Evolutionary conservation across 441 rosid genomes (phyloP).

Genomic region (Gossypium davidsonii): DNA sequence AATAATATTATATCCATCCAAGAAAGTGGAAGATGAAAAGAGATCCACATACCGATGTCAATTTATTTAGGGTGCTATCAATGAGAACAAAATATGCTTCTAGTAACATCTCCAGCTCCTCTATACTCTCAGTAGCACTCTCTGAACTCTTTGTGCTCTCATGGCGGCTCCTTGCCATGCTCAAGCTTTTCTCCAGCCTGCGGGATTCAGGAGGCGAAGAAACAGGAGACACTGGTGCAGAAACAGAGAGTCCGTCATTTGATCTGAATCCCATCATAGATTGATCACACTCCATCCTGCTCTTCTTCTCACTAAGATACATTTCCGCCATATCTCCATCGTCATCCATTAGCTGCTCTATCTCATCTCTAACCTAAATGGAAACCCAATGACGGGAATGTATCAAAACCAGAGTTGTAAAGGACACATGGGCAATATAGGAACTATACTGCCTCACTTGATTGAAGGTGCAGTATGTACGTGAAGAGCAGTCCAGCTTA

Average conservation of each 20-base stretch:
- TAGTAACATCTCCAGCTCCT: slow-evolving; percentile 94
- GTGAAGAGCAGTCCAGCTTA: background rate
- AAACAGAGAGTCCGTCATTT: slow-evolving; percentile 62
- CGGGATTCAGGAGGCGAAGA: slow-evolving; percentile 76
- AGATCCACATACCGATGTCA: slow-evolving; percentile 63
- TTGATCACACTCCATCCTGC: slow-evolving; percentile 81
- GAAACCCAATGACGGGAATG: slow-evolving; percentile 4
- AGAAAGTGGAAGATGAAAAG: slow-evolving; percentile 2
- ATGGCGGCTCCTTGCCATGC: slow-evolving; percentile 84
- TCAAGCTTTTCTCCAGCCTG: slow-evolving; percentile 79
- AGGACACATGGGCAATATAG: background rate
- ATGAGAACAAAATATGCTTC: slow-evolving; percentile 97
- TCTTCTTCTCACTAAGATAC: slow-evolving; percentile 95
- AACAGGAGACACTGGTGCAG: slow-evolving; percentile 95
- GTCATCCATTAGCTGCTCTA: slow-evolving; percentile 98
- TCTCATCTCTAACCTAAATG: slow-evolving; percentile 85
- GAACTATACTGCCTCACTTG: background rate
- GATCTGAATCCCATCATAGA: slow-evolving; percentile 64
- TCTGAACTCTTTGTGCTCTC: slow-evolving; percentile 88
- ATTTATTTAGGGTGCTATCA: slow-evolving; percentile 86
- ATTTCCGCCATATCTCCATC: slow-evolving; percentile 99
- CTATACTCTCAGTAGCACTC: slow-evolving; percentile 64
- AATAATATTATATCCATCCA: background rate
- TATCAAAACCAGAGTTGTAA: background rate
- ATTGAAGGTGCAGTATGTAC: background rate